Conservation (phyloP, 2,329 filamentous ascomycete genomes). For the Neonectria coccinea region DNA sequence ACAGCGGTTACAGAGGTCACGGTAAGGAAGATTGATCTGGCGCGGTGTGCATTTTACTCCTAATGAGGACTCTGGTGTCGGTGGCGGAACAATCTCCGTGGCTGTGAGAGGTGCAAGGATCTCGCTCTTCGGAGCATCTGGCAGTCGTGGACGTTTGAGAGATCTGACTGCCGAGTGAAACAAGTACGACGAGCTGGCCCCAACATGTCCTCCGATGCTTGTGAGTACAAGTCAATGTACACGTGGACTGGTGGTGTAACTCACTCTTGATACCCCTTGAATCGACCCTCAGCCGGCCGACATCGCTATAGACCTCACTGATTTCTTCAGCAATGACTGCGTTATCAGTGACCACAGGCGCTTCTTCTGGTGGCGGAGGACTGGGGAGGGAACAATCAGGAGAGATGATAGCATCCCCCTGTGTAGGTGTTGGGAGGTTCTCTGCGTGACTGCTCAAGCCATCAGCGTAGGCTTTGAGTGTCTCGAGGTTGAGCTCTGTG, state of each 20-base stretch:
- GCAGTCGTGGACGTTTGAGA: conserved; percentile 16
- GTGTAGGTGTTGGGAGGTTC: conserved; percentile 3
- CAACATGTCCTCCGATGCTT: conserved; percentile 13
- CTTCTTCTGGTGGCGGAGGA: not conserved
- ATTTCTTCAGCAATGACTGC: conserved; percentile 18
- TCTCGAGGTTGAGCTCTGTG: conserved; percentile 23
- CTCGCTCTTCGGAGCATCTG: conserved; percentile 22
- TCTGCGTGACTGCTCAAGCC: conserved; percentile 5
- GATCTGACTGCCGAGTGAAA: conserved; percentile 27
- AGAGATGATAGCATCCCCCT: conserved; percentile 5
- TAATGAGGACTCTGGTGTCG: conserved; percentile 21
- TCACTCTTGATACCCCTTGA: conserved; percentile 23
- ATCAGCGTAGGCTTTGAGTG: conserved; percentile 13
- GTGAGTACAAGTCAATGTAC: not conserved
- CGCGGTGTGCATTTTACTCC: conserved; percentile 19
- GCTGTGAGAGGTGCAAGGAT: conserved; percentile 25
- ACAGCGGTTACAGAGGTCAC: conserved; percentile 20
- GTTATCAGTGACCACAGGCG: not conserved
- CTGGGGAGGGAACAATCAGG: conserved; percentile 4
- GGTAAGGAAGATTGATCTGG: conserved; percentile 22
- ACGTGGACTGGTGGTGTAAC: not conserved
- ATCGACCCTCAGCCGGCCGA: conserved; percentile 21
- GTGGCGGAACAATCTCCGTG: conserved; percentile 20
- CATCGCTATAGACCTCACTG: conserved; percentile 7
- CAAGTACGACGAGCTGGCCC: conserved; percentile 20